Conservation (phyloP, 2,329 filamentous ascomycete species). For the Colletotrichum sp. region DNA sequence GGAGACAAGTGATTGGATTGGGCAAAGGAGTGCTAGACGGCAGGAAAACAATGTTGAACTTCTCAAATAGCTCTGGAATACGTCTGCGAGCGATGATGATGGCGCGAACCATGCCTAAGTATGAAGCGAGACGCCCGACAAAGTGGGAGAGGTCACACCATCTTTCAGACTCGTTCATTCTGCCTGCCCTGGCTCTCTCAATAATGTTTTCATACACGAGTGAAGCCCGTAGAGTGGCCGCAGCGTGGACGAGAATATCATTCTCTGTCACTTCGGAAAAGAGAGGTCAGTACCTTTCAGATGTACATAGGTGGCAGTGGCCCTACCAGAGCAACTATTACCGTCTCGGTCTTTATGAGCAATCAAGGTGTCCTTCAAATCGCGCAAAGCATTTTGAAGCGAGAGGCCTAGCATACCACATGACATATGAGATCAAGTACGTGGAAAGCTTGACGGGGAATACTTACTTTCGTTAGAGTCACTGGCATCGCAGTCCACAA, state of each 20-base stretch:
- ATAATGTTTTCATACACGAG: not conserved
- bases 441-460: not conserved
- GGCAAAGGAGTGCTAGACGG: slow-evolving; percentile 25
- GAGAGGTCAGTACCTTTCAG: not conserved
- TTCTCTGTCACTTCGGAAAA: not conserved
- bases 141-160: slow-evolving; percentile 35
- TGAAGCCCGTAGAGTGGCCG: not conserved
- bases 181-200: not conserved
- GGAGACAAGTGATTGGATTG: slow-evolving; percentile 22
- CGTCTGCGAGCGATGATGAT: slow-evolving; percentile 25
- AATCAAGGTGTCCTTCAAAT: not conserved
- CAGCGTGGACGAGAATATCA: not conserved
- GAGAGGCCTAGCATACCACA: not conserved
- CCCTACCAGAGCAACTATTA: not conserved
- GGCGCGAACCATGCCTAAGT: slow-evolving; percentile 18
- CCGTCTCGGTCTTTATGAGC: not conserved
- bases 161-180: slow-evolving; percentile 18
- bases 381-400: not conserved
- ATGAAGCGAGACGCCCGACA: slow-evolving; percentile 30
- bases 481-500: not conserved
- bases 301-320: not conserved
- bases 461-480: not conserved
- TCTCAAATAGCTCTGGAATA: slow-evolving; percentile 36
- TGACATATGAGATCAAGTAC: not conserved
- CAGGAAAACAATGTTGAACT: slow-evolving; percentile 26